phyloP scores from a whole-genome alignment of 345 rosid species.

The Erysimum cheiranthoides region DNA sequence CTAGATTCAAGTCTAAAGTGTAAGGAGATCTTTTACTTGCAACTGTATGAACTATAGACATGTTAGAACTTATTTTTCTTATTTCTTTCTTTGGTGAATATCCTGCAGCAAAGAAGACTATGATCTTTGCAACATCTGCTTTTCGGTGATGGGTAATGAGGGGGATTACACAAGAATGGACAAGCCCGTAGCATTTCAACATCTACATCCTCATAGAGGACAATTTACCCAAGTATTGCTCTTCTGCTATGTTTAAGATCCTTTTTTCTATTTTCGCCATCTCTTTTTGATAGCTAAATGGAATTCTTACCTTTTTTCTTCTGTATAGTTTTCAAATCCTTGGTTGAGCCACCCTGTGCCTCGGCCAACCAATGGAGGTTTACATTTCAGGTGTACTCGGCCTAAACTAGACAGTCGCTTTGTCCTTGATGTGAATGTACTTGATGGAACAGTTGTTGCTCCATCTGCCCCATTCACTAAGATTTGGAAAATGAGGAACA shows the following conservation, averaged over 20 bases:
- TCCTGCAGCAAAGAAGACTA: conserved; percentile 72
- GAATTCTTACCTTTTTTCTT: conserved; percentile 17
- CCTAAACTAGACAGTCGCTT: conserved; percentile 83
- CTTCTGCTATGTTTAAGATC: conserved; percentile 22
- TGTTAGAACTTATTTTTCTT: conserved; percentile 1
- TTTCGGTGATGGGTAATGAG: conserved; percentile 67
- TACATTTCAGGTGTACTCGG: conserved; percentile 41
- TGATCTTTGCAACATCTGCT: conserved; percentile 94
- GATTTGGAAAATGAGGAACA: conserved; percentile 93
- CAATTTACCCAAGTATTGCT: conserved; percentile 51
- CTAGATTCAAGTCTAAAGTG: conserved; percentile 91
- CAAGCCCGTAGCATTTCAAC: conserved; percentile 54
- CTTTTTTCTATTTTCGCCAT: background rate
- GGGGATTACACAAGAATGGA: conserved; percentile 75
- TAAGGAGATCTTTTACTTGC: conserved; percentile 49
- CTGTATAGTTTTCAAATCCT: conserved; percentile 36
- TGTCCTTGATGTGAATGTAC: conserved; percentile 76
- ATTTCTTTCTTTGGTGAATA: background rate
- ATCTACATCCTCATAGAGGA: conserved; percentile 46
- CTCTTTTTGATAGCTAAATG: conserved; percentile 8
- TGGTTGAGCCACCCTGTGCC: conserved; percentile 45
- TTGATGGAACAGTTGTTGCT: conserved; percentile 82
- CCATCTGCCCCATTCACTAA: conserved; percentile 81
- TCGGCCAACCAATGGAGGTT: conserved; percentile 37
- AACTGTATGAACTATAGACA: background rate